Evolutionary conservation across 2,329 filamentous ascomycete species (phyloP).

Genomic region (Fonsecaea pedrosoi): DNA sequence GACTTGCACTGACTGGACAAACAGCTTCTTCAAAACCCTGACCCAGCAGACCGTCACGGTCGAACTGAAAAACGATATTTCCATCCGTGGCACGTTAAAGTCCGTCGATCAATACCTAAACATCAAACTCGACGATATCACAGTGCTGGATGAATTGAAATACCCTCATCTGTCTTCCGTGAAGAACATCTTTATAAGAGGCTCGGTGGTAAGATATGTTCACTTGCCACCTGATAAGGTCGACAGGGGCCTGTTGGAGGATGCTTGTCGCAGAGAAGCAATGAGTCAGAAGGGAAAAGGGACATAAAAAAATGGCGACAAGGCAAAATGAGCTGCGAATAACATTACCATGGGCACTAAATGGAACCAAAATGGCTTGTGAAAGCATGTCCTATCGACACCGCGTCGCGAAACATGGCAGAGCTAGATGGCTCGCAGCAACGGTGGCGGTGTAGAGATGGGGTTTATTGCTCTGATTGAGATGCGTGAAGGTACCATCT

Average conservation of each 20-base stretch:
- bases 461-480: not conserved
- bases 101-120: slow-evolving; percentile 99
- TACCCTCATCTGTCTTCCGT: slow-evolving; percentile 92
- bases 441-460: not conserved
- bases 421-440: not conserved
- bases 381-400: not conserved
- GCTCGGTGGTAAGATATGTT: slow-evolving; percentile 90
- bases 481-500: not conserved
- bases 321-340: not conserved
- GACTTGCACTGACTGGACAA: not conserved
- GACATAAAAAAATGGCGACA: slow-evolving; percentile 3
- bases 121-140: slow-evolving; percentile 96
- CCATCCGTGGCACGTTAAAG: slow-evolving; percentile 93
- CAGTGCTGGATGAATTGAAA: slow-evolving; percentile 88
- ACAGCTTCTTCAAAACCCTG: slow-evolving; percentile 91
- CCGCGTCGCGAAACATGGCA: not conserved
- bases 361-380: not conserved
- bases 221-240: slow-evolving; percentile 83
- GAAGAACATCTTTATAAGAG: slow-evolving; percentile 95
- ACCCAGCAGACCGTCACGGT: slow-evolving; percentile 97
- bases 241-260: slow-evolving; percentile 84
- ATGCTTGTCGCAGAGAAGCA: slow-evolving; percentile 84
- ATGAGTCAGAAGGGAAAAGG: slow-evolving; percentile 32
- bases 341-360: not conserved
- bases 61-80: slow-evolving; percentile 99